Percentiles rank a stretch among this genome's conserved stretches.
Evolutionary conservation across 1,139 yeast species (phyloP).

Genomic region (Lodderomyces theae): DNA sequence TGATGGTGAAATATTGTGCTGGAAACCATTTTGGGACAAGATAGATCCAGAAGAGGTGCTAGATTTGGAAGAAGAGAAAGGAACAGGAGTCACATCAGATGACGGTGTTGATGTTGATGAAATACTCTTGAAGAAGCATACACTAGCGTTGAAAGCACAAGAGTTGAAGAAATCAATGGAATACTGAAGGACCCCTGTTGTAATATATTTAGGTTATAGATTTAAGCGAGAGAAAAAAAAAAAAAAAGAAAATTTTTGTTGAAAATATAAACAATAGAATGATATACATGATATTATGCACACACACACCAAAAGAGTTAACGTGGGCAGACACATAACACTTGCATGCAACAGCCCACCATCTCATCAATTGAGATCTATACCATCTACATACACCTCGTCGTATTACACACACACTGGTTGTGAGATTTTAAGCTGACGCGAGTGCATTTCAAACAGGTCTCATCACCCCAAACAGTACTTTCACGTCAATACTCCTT

Average conservation of each 20-base stretch:
- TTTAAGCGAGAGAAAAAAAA: neutral
- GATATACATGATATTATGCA: too few species aligned
- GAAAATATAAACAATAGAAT: neutral
- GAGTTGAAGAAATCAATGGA: slow-evolving; percentile 10
- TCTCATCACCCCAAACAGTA: too few species aligned
- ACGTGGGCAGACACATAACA: too few species aligned
- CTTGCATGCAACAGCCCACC: too few species aligned
- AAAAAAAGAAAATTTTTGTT: neutral
- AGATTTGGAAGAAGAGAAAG: slow-evolving; percentile 8
- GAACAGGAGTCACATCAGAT: slow-evolving; percentile 11
- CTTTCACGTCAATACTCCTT: too few species aligned
- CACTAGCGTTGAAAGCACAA: slow-evolving; percentile 8
- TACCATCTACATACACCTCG: too few species aligned
- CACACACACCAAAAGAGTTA: too few species aligned
- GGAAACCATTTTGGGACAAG: slow-evolving; percentile 42
- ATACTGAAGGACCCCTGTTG: neutral
- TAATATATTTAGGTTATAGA: too few species aligned
- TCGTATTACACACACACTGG: too few species aligned
- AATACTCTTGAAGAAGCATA: slow-evolving; percentile 9
- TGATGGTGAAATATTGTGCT: slow-evolving; percentile 54
- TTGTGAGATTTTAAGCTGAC: too few species aligned
- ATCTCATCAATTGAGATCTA: too few species aligned
- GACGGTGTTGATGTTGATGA: slow-evolving; percentile 10
- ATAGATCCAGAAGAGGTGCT: slow-evolving; percentile 17
- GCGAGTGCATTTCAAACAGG: too few species aligned